Conservation (phyloP, 2,329 filamentous ascomycete genomes). For the Colletotrichum falcatum region DNA sequence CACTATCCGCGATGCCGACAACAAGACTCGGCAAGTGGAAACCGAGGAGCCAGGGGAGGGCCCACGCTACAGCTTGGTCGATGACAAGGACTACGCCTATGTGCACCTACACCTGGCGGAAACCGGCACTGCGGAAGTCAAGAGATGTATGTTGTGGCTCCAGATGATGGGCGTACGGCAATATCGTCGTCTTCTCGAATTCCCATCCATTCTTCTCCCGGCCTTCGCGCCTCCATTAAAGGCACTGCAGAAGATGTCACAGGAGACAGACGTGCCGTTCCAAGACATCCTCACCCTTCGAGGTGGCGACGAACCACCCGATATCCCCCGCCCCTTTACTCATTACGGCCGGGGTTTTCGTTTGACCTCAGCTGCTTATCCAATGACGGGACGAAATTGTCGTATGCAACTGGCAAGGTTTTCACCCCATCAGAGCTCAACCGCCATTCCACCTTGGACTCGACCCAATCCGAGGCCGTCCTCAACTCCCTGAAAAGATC, state of each 20-base stretch:
- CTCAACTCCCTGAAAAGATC: slow-evolving; percentile 63
- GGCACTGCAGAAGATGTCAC: slow-evolving; percentile 66
- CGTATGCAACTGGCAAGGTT: slow-evolving; percentile 41
- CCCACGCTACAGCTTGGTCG: slow-evolving; percentile 47
- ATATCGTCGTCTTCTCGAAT: slow-evolving; percentile 64
- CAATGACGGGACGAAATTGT: slow-evolving; percentile 42
- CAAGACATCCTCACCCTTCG: slow-evolving; percentile 57
- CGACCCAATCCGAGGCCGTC: slow-evolving; percentile 63
- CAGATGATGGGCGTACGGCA: slow-evolving; percentile 35
- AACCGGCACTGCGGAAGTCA: slow-evolving; percentile 41
- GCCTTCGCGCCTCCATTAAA: slow-evolving; percentile 69
- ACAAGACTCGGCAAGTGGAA: slow-evolving; percentile 25
- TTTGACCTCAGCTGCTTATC: slow-evolving; percentile 58
- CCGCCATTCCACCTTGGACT: slow-evolving; percentile 62
- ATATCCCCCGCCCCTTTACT: slow-evolving; percentile 62
- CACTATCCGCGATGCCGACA: slow-evolving; percentile 42
- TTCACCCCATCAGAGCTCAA: slow-evolving; percentile 45
- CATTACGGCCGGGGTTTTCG: slow-evolving; percentile 59
- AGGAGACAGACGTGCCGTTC: slow-evolving; percentile 60
- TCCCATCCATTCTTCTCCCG: slow-evolving; percentile 69
- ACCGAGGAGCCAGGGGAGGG: background rate
- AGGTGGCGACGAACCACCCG: slow-evolving; percentile 33
- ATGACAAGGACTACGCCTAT: slow-evolving; percentile 47
- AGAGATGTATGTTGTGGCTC: slow-evolving; percentile 49
- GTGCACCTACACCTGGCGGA: slow-evolving; percentile 50